Conservation (phyloP, 2,329 filamentous ascomycete genomes). For the Endoconidiophora laricicola region DNA sequence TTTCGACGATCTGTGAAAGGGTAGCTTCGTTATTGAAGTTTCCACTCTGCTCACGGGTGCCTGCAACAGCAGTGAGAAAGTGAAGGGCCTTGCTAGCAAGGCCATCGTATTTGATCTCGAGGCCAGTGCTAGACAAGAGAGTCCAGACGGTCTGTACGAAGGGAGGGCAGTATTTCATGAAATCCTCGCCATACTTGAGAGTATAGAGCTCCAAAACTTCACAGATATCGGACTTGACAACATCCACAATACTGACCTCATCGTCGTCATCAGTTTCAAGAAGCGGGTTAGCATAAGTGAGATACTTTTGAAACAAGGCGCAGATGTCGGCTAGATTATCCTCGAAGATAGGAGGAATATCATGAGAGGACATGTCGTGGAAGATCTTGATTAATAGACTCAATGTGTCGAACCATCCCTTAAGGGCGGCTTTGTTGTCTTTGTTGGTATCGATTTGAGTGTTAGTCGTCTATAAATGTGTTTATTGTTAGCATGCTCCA, state of each 20-base stretch:
- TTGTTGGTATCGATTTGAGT: conserved; percentile 57
- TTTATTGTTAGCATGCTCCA: not conserved
- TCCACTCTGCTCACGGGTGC: conserved; percentile 58
- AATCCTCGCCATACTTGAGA: conserved; percentile 90
- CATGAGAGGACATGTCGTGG: conserved; percentile 94
- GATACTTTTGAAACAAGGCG: conserved; percentile 74
- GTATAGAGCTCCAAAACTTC: conserved; percentile 80
- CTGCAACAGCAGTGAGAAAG: conserved; percentile 80
- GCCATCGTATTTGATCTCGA: conserved; percentile 84
- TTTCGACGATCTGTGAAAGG: conserved; percentile 77
- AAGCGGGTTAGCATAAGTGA: conserved; percentile 72
- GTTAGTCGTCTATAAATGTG: conserved; percentile 40
- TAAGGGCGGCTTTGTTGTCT: conserved; percentile 56
- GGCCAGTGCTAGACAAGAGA: conserved; percentile 68
- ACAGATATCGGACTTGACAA: conserved; percentile 84
- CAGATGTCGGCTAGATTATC: conserved; percentile 67
- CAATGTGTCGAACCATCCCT: conserved; percentile 67
- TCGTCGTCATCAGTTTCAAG: conserved; percentile 76
- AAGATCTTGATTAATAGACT: conserved; percentile 83
- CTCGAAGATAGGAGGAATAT: conserved; percentile 88
- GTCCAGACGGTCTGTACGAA: conserved; percentile 89
- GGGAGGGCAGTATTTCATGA: conserved; percentile 59
- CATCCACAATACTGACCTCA: conserved; percentile 71
- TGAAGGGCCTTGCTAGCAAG: conserved; percentile 88
- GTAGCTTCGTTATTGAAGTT: conserved; percentile 73